These are phyloP conservation scores for Pseudogymnoascus destructans DNA, from an alignment of 2,329 filamentous ascomycete species.

Conservation along the genomic window DNA sequence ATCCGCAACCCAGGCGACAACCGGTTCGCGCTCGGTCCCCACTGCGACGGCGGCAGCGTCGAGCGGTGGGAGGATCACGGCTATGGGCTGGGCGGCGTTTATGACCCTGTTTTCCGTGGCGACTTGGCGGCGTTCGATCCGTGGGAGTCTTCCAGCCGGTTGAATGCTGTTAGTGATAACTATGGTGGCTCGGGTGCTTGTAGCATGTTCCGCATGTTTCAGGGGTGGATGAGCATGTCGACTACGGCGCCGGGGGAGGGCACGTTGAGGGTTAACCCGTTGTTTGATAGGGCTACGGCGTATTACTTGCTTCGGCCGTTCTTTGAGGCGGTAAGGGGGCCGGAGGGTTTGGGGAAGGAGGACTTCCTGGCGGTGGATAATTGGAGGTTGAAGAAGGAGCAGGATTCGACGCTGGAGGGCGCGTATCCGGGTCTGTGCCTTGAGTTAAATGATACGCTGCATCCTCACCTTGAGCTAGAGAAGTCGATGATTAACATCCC, in stretches of 20 bases:
- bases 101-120: conserved; percentile 59
- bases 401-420: conserved; percentile 53
- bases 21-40: conserved; percentile 58
- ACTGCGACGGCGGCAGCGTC: conserved; percentile 60
- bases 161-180: conserved; percentile 56
- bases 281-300: conserved; percentile 60
- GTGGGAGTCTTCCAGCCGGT: conserved; percentile 61
- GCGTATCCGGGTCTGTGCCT: conserved; percentile 50
- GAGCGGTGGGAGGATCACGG: conserved; percentile 62
- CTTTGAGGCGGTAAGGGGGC: conserved; percentile 42
- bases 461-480: conserved; percentile 50
- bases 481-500: conserved; percentile 54
- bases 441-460: conserved; percentile 45
- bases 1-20: conserved; percentile 60
- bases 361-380: conserved; percentile 41
- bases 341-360: conserved; percentile 21
- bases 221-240: conserved; percentile 79
- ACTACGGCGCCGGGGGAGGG: conserved; percentile 60
- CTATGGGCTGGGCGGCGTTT: conserved; percentile 55
- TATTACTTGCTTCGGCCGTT: conserved; percentile 78
- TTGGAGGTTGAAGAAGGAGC: conserved; percentile 42
- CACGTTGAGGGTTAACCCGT: conserved; percentile 69
- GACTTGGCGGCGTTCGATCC: conserved; percentile 72
- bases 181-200: conserved; percentile 75
- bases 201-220: conserved; percentile 75